These are phyloP conservation scores for Leccinum pellstonianum DNA, from an alignment of 768 basidiomycete genomes.

Conservation along the genomic window DNA sequence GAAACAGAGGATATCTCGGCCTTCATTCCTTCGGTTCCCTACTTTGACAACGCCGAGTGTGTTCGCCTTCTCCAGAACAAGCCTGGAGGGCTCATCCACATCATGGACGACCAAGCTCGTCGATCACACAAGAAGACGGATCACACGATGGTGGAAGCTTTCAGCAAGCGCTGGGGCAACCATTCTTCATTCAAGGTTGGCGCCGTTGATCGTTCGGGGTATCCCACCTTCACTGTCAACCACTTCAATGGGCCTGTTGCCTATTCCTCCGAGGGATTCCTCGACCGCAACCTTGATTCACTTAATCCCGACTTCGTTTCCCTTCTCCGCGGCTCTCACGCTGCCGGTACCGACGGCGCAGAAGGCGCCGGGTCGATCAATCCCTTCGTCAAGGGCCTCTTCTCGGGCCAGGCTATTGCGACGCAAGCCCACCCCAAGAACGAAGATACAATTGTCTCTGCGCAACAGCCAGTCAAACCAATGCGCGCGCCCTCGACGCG, in stretches of 20 bases:
- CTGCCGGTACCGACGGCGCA: slow-evolving; percentile 39
- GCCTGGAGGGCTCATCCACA: too few relatives aligned
- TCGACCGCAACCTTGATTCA: slow-evolving; percentile 85
- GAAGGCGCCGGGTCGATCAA: slow-evolving; percentile 82
- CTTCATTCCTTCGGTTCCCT: slow-evolving; percentile 67
- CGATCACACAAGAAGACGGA: too few relatives aligned
- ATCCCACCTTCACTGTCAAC: slow-evolving; percentile 84
- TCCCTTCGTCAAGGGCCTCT: slow-evolving; percentile 89
- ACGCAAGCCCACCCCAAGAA: slow-evolving; percentile 90
- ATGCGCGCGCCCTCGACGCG: slow-evolving; percentile 91
- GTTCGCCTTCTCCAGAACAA: slow-evolving; percentile 76
- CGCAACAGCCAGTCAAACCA: slow-evolving; percentile 90
- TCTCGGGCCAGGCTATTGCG: slow-evolving; percentile 84
- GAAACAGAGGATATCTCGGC: slow-evolving; percentile 74
- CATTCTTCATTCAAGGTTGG: slow-evolving; percentile 90
- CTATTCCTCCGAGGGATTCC: slow-evolving; percentile 88
- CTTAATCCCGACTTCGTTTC: slow-evolving; percentile 93
- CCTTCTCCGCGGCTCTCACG: slow-evolving; percentile 65
- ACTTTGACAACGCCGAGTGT: slow-evolving; percentile 91
- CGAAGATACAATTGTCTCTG: slow-evolving; percentile 94
- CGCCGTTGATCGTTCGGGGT: slow-evolving; percentile 69
- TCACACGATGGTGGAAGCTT: slow-evolving; percentile 25
- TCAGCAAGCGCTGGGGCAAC: slow-evolving; percentile 91
- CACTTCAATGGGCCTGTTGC: slow-evolving; percentile 93
- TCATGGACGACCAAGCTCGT: too few relatives aligned